These are phyloP conservation scores for Acanthamoeba healyi DNA, from an alignment of 208 protist species.

Conservation along the genomic window DNA sequence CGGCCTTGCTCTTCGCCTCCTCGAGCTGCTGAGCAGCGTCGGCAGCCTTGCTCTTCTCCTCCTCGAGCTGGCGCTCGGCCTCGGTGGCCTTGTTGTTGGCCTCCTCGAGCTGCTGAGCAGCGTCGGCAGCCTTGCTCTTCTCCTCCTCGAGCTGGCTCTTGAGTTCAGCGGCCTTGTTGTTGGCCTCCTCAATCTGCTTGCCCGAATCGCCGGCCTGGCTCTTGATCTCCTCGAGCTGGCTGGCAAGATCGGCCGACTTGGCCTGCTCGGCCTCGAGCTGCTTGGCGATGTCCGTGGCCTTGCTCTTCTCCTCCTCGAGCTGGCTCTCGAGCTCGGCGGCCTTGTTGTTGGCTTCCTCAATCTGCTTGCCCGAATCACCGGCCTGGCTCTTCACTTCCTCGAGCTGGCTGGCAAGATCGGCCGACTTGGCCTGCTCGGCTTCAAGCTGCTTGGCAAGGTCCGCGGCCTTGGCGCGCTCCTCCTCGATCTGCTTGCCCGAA, in stretches of 20 bases:
- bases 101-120: background rate
- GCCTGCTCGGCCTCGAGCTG: conserved; percentile 15
- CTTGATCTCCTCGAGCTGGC: background rate
- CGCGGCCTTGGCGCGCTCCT: conserved; percentile 16
- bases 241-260: conserved; percentile 15
- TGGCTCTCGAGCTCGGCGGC: conserved; percentile 38
- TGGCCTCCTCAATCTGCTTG: background rate
- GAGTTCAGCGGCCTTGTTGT: background rate
- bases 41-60: background rate
- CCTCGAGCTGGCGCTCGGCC: background rate
- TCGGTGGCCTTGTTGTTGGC: background rate
- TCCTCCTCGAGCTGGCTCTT: conserved; percentile 4
- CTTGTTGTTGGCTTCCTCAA: background rate
- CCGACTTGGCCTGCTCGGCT: conserved; percentile 14
- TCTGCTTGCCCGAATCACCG: conserved; percentile 8
- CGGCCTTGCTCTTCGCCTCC: conserved; percentile 11
- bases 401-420: conserved; percentile 32
- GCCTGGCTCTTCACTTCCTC: conserved; percentile 1
- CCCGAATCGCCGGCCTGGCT: background rate
- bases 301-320: conserved; percentile 22
- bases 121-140: background rate
- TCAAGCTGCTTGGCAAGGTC: conserved; percentile 10
- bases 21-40: background rate
- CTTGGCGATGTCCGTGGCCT: background rate
- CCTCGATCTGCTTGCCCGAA: background rate